Base-by-base conservation (phyloP, 768 basidiomycete species). In the Boletus edulis region DNA sequence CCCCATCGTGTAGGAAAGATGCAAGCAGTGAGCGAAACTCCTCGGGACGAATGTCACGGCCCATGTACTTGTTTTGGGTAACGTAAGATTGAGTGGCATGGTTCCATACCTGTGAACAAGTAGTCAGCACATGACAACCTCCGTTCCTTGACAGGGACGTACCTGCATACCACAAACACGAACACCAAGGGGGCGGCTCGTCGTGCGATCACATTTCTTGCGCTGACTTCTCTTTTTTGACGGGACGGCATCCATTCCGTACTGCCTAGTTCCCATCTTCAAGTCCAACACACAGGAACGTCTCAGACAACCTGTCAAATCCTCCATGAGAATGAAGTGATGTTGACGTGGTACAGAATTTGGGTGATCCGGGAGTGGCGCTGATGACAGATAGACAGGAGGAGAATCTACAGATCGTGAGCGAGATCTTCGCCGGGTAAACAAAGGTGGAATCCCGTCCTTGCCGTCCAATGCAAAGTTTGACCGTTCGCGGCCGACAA, bases 231-330 rank as follows among this genome's bases (percentile, higher is more conserved):
- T 94, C 82, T 97, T 98, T 78, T 99, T 99, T 49, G 84, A 77
- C 1, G 86, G 75, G 10, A 88, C 89, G 24, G 97, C 97, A 62
- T 97, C 93, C 76, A 96, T 90, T 18, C 97, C 97, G 72, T 98
- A 98, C 74, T 99, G 97, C 34, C 97, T 80, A 31, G 95, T 98
- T n/a, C 97, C 97, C 97, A 98, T 98, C 78, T 99, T 99, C 63
- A 99, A 77, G 72, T 99, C 97, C 65, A 98, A 83, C 40, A 99
- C 96, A 66, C 97, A 99, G 10, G 97, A 91, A 47, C 81, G 83
- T 72, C 90, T 95, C 66, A 97, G 72, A 34, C 89, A 78, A 24
- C 97, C 97, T 3, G 97, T 99, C 46, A 99, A 76, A 67, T 99
- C 97, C 72, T 99, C 97, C 94, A 99, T 97, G 62, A 98, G 81